Conservation (phyloP, 192 early-diverging fungal genomes). For the Oehlia diaphana region DNA sequence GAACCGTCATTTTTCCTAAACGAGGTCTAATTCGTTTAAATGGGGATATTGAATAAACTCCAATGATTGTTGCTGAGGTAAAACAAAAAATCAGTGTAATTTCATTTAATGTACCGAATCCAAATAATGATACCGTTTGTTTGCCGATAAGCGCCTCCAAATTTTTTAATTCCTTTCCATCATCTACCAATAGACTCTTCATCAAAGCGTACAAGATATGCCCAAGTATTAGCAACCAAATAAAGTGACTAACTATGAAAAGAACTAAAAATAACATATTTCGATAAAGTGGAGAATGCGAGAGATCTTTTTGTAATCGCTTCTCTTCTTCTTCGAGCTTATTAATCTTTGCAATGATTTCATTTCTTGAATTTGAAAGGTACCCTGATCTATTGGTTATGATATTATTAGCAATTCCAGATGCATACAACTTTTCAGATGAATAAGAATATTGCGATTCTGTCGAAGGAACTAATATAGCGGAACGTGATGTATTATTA, state of each 20-base stretch:
- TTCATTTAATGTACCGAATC: conserved; percentile 8
- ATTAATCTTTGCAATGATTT: conserved; percentile 16
- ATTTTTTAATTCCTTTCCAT: conserved; percentile 5
- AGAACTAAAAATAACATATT: conserved; percentile 27
- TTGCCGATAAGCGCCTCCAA: conserved; percentile 24
- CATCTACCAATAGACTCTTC: conserved; percentile 20
- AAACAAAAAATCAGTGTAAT: conserved; percentile 29
- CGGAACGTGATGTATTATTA: conserved; percentile 3
- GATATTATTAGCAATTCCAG: neutral
- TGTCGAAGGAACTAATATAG: neutral
- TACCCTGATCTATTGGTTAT: neutral
- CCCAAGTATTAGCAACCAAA: neutral
- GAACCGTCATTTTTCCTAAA: conserved; percentile 6
- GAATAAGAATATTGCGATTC: conserved; percentile 1
- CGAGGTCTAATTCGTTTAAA: conserved; percentile 16
- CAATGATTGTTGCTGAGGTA: conserved; percentile 24
- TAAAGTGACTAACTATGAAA: conserved; percentile 18
- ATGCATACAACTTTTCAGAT: conserved; percentile 21
- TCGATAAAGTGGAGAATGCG: conserved; percentile 25
- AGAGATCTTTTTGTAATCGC: conserved; percentile 1
- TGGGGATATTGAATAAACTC: conserved; percentile 24
- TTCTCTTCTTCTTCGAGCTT: conserved; percentile 17
- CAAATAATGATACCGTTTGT: conserved; percentile 26
- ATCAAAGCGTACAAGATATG: conserved; percentile 13
- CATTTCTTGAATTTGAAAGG: neutral